phyloP scores from a whole-genome alignment of 148 eudicot species.

The Salicornia ramosissima region DNA sequence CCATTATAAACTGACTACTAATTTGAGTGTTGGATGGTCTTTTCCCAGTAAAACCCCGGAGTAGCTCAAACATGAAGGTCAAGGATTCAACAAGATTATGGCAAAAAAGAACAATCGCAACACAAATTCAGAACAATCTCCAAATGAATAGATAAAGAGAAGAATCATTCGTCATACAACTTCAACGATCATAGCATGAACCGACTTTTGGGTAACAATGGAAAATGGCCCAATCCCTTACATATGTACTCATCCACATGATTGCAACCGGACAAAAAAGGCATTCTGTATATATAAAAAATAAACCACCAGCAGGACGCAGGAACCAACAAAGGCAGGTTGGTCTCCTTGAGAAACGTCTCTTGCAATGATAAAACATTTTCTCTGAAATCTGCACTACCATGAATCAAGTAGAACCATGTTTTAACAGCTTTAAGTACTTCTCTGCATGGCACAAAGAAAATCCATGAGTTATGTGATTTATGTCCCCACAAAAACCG shows the following conservation, averaged over 20 bases:
- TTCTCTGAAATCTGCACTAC: not conserved
- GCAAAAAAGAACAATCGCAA: not conserved
- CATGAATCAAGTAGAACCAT: not conserved
- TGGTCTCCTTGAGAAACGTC: constrained; percentile 26
- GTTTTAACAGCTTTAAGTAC: constrained; percentile 9
- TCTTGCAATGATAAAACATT: constrained; percentile 21
- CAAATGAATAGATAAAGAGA: not conserved
- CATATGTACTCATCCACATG: constrained; percentile 12
- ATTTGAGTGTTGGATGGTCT: no score
- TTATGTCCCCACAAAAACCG: not conserved
- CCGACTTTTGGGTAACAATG: not conserved
- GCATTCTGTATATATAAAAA: not conserved
- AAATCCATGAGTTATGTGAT: not conserved
- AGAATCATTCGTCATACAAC: constrained; percentile 4
- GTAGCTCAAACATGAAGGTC: not conserved
- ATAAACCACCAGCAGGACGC: constrained; percentile 30
- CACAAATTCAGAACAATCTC: not conserved
- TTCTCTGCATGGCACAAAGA: constrained; percentile 13
- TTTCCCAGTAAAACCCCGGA: no score
- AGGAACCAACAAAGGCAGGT: constrained; percentile 18
- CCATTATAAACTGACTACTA: no score
- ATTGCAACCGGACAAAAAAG: not conserved
- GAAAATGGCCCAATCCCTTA: not conserved
- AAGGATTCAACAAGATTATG: not conserved
- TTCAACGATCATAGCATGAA: not conserved